Evolutionary conservation across 352 stramenopile species (phyloP).

Genomic region (Phytophthora sojae): DNA sequence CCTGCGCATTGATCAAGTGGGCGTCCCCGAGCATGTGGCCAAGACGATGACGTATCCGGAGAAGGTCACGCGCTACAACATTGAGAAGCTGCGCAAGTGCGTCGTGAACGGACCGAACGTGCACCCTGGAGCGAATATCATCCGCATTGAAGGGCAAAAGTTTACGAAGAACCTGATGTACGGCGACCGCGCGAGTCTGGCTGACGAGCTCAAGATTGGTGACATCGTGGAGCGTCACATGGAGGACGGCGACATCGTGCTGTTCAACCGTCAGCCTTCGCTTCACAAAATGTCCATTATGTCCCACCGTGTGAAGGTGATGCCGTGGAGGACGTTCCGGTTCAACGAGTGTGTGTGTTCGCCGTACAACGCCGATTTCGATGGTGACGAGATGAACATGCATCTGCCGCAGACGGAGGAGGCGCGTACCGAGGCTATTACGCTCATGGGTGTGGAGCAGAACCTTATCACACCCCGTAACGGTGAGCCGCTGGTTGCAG

Average conservation of each 20-base stretch:
- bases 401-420: conserved; percentile 99
- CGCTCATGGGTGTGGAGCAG: conserved; percentile 98
- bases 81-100: conserved; percentile 95
- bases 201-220: conserved; percentile 95
- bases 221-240: conserved; percentile 99
- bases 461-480: conserved; percentile 99
- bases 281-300: conserved; percentile 99
- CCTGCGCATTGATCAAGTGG: conserved; percentile 94
- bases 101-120: conserved; percentile 96
- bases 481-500: conserved; percentile 97
- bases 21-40: conserved; percentile 96
- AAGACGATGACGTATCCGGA: conserved; percentile 99
- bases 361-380: conserved; percentile 99
- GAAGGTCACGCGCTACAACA: conserved; percentile 98
- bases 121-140: conserved; percentile 97
- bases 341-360: conserved; percentile 99
- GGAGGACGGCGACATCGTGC: conserved; percentile 98
- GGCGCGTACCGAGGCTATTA: conserved; percentile 95
- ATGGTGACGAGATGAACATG: conserved; percentile 99
- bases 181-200: conserved; percentile 93
- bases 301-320: conserved; percentile 92
- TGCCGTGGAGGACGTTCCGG: conserved; percentile 98
- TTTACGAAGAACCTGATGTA: conserved; percentile 94
- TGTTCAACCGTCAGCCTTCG: conserved; percentile 99
- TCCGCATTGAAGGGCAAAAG: conserved; percentile 86